These are phyloP conservation scores for Fusarium nisikadoi DNA, from an alignment of 2,329 filamentous ascomycete species.

Conservation along the genomic window DNA sequence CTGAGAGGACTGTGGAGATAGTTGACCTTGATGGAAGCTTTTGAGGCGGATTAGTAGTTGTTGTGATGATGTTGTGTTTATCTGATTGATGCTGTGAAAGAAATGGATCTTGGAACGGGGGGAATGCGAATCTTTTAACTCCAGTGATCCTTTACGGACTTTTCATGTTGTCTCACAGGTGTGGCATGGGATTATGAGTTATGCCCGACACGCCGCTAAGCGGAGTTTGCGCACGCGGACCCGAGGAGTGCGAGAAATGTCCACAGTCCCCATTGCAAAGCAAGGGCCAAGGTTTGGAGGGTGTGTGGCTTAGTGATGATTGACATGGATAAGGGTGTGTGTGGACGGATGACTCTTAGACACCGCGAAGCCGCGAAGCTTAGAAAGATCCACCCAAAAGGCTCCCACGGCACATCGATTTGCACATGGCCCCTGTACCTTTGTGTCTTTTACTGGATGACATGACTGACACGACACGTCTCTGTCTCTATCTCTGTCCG, in stretches of 20 bases:
- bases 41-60: background rate
- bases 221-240: constrained; percentile 50
- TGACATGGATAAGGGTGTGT: constrained; percentile 11
- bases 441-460: constrained; percentile 6
- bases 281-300: constrained; percentile 8
- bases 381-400: constrained; percentile 21
- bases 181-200: constrained; percentile 42
- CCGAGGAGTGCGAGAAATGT: constrained; percentile 45
- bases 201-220: constrained; percentile 43
- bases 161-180: constrained; percentile 39
- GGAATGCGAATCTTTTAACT: constrained; percentile 45
- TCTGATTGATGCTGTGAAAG: constrained; percentile 26
- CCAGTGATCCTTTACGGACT: constrained; percentile 38
- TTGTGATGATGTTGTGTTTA: constrained; percentile 22
- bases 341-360: constrained; percentile 33
- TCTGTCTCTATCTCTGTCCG: background rate
- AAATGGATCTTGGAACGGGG: constrained; percentile 23
- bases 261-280: constrained; percentile 5
- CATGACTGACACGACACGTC: constrained; percentile 1
- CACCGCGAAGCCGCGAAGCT: constrained; percentile 38
- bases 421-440: constrained; percentile 19
- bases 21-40: constrained; percentile 27
- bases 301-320: constrained; percentile 36
- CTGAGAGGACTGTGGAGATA: constrained; percentile 9
- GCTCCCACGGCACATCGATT: constrained; percentile 26